These are phyloP conservation scores for Phytophthora fragariaefolia DNA, from an alignment of 352 stramenopile genomes.

Conservation along the genomic window DNA sequence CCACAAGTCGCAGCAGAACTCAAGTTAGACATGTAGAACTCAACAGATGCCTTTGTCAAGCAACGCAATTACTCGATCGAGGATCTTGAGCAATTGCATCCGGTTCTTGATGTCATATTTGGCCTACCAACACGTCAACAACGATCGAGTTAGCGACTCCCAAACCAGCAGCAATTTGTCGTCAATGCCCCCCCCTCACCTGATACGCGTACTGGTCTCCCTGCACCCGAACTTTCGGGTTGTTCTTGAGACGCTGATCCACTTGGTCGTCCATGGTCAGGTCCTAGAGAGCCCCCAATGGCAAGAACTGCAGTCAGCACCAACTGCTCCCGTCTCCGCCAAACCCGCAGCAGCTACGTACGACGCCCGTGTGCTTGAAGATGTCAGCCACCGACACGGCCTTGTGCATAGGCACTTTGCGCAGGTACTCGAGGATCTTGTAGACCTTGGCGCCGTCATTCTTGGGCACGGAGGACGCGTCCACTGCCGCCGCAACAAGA, in stretches of 20 bases:
- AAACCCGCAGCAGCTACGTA: conserved; percentile 39
- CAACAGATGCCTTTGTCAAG: neutral
- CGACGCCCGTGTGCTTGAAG: conserved; percentile 86
- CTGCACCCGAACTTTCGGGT: conserved; percentile 83
- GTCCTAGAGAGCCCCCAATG: conserved; percentile 43
- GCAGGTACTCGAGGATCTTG: conserved; percentile 88
- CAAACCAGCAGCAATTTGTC: neutral
- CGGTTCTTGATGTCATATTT: conserved; percentile 92
- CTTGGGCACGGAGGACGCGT: conserved; percentile 80
- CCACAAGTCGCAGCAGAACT: conserved; percentile 7
- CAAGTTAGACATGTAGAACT: no score
- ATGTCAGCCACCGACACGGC: conserved; percentile 71
- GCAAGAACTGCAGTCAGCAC: conserved; percentile 6
- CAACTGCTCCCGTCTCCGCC: neutral
- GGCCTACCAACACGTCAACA: conserved; percentile 43
- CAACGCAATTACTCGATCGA: conserved; percentile 64
- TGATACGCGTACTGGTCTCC: conserved; percentile 85
- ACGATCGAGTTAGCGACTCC: neutral
- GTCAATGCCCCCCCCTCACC: conserved; percentile 30
- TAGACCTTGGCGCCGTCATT: conserved; percentile 89
- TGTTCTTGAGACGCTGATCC: conserved; percentile 86
- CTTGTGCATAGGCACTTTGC: conserved; percentile 84
- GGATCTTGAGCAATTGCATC: conserved; percentile 76
- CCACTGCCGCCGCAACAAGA: conserved; percentile 46
- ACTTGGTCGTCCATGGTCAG: conserved; percentile 86